phyloP scores from a whole-genome alignment of 441 rosid species.

The Biscutella auriculata region DNA sequence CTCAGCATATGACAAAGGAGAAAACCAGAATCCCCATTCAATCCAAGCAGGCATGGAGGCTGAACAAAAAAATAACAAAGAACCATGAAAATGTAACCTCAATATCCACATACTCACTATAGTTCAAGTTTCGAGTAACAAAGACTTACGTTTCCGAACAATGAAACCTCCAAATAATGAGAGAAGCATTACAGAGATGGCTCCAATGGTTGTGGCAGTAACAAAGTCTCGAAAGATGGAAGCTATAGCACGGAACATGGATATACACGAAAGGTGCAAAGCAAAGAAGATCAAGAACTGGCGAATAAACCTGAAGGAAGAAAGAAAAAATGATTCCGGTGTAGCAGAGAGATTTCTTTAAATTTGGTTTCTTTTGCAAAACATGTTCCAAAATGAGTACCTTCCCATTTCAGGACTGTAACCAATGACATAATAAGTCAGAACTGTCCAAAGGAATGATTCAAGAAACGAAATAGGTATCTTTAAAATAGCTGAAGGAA shows the following conservation, averaged over 20 bases:
- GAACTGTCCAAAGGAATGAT: conserved; percentile 40
- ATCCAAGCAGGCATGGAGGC: conserved; percentile 56
- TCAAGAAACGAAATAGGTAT: conserved; percentile 49
- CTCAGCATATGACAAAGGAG: conserved; percentile 60
- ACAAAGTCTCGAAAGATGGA: conserved; percentile 32
- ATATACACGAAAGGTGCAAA: conserved; percentile 40
- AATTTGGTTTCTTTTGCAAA: not conserved
- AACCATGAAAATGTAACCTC: not conserved
- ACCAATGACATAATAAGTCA: conserved; percentile 63
- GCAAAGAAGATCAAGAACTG: conserved; percentile 44
- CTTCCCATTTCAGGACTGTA: conserved; percentile 19
- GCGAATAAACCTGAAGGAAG: conserved; percentile 27
- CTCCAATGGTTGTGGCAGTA: conserved; percentile 27
- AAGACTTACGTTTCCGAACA: conserved; percentile 30
- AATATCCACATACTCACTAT: not conserved
- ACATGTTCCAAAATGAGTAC: not conserved
- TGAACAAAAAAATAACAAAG: conserved; percentile 5
- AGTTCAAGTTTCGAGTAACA: not conserved
- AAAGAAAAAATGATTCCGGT: not conserved
- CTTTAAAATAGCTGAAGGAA: conserved; percentile 40
- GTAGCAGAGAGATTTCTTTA: not conserved
- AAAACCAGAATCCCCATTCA: conserved; percentile 63
- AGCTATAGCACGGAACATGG: conserved; percentile 46
- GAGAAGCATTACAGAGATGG: conserved; percentile 18
- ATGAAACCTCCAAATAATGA: conserved; percentile 46